phyloP scores from a whole-genome alignment of 768 basidiomycete species.

The Serendipita sp. region DNA sequence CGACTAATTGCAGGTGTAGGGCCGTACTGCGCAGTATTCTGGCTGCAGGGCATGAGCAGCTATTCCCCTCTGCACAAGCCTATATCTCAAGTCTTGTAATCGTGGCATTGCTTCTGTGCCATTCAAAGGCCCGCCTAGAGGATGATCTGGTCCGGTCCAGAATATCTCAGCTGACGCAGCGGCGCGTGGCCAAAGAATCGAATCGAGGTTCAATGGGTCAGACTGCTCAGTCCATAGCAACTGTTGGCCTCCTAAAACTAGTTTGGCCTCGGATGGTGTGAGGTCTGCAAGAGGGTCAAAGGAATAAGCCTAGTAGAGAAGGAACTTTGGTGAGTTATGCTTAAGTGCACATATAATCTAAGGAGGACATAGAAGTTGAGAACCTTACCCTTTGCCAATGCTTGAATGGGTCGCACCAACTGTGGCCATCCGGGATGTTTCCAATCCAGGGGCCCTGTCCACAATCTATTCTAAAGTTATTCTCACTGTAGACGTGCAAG shows the following conservation, averaged over 20 bases:
- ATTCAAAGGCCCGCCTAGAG: slow-evolving; percentile 23
- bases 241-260: slow-evolving; percentile 60
- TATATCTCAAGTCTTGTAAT: slow-evolving; percentile 44
- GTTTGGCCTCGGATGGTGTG: slow-evolving; percentile 27
- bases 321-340: no score
- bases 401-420: slow-evolving; percentile 66
- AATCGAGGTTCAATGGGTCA: slow-evolving; percentile 48
- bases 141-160: slow-evolving; percentile 38
- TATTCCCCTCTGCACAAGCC: slow-evolving; percentile 47
- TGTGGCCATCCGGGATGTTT: slow-evolving; percentile 18
- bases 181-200: slow-evolving; percentile 56
- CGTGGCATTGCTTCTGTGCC: slow-evolving; percentile 39
- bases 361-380: not conserved
- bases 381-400: slow-evolving; percentile 51
- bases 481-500: not conserved
- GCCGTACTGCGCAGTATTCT: slow-evolving; percentile 52
- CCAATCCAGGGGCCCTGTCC: slow-evolving; percentile 61
- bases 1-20: slow-evolving; percentile 33
- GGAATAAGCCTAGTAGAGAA: slow-evolving; percentile 30
- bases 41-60: slow-evolving; percentile 48
- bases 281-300: slow-evolving; percentile 56
- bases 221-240: slow-evolving; percentile 64
- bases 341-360: slow-evolving; percentile 10
- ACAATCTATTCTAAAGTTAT: slow-evolving; percentile 30
- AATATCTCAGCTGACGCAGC: slow-evolving; percentile 60